Base-by-base conservation (phyloP, 2,329 filamentous ascomycete genomes). In the Fusarium subglutinans region DNA sequence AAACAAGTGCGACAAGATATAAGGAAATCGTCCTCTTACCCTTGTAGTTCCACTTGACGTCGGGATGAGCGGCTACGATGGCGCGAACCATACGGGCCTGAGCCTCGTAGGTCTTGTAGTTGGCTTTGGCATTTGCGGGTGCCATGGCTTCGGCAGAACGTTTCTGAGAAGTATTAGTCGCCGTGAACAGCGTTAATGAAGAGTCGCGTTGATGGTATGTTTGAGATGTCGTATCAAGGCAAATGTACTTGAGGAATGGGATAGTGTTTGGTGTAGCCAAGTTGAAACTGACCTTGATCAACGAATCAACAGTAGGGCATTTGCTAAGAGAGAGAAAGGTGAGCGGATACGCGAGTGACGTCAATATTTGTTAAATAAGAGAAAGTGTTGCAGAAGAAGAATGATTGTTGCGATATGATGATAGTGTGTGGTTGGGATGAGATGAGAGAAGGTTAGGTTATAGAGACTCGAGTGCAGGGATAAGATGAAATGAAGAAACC, bases 61-160 rank as follows among this genome's bases (percentile, higher is more conserved):
- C 82, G 0, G 87, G 87, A 61, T 89, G 85, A 6, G 89, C 88
- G 0, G 90, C 90, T 2, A 92, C 82, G 30, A 92, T 87, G 10
- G 90, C 90, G 4, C 89, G 87, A 6, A 92, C 83, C 41, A 92
- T 86, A 51, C 90, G 89, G 26, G 87, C 86, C 73, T 90, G 88
- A 0, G 87, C 84, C 79, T 92, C 90, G 78, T 90, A 90, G 5
- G 84, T 85, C 70, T 87, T 88, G 82, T 91, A 92, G 74, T 90
- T 91, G 20, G 87, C 84, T 62, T 85, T 85, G 59, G 77, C 59
- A 40, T 69, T 80, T 37, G 80, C 55, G 7, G 85, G 80, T 8
- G 87, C 82, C 88, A 90, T 89, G 18, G 8, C 72, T 58, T 43
- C 12, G 28, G 50, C 30, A 44, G 37, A 26, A 41, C 58, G 37